Percentiles rank a stretch among this genome's conserved stretches.
These are phyloP conservation scores for Coemansia sp. DNA, from an alignment of 192 early-diverging fungal species.

Conservation along the genomic window DNA sequence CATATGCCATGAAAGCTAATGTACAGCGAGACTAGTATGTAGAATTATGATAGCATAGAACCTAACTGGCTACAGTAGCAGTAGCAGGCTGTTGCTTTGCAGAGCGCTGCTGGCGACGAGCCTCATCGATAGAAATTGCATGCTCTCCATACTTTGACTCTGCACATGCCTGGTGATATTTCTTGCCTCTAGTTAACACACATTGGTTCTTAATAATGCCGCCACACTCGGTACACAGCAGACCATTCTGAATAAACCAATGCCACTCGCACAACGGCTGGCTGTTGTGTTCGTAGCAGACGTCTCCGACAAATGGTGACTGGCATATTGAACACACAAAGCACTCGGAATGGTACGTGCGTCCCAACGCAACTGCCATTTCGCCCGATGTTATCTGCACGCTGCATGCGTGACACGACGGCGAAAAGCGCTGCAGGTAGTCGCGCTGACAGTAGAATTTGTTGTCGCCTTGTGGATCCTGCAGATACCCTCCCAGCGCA, in stretches of 20 bases:
- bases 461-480: constrained; percentile 31
- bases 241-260: constrained; percentile 55
- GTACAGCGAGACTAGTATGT: neutral
- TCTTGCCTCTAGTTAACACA: constrained; percentile 53
- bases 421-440: constrained; percentile 54
- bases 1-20: neutral
- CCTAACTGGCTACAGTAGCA: neutral
- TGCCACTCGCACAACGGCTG: constrained; percentile 57
- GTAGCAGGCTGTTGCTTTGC: constrained; percentile 13
- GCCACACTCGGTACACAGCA: constrained; percentile 53
- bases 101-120: constrained; percentile 41
- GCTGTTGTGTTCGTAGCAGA: constrained; percentile 55
- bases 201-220: constrained; percentile 54
- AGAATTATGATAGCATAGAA: neutral
- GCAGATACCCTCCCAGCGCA: constrained; percentile 53
- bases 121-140: constrained; percentile 45
- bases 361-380: constrained; percentile 53
- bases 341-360: constrained; percentile 54
- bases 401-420: constrained; percentile 50
- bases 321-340: constrained; percentile 57
- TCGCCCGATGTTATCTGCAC: constrained; percentile 55
- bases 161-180: constrained; percentile 51
- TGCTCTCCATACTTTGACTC: constrained; percentile 53
- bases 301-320: constrained; percentile 55
- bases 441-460: constrained; percentile 57